Base-by-base conservation (phyloP, 2,329 filamentous ascomycete species). In the Aspergillus sp. region DNA sequence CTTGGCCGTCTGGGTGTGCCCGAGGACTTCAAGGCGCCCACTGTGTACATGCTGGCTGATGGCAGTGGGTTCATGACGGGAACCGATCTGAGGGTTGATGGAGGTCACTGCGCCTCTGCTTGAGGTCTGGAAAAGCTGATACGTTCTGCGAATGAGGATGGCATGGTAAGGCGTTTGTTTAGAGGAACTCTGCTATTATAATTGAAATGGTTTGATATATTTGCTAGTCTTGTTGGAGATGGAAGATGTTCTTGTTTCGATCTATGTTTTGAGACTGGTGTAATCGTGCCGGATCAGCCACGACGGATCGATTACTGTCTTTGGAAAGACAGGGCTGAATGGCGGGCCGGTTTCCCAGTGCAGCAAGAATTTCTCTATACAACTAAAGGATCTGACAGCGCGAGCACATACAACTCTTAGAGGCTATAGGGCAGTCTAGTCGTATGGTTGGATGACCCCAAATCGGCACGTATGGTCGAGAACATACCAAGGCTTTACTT, bases 1-100 rank as follows among this genome's bases (percentile, higher is more conserved):
- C 67, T 81, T n/a, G 75, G 73, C 20, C 69, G 77, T 20, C 60
- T 81, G 19, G 77, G 77, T 13, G 75, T 71, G 1, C 75, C 78
- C 0, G 69, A 74, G 36, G 72, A 74, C 51, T 74, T 69, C 52
- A 66, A 68, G 26, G 71, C 63, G 0, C 67, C 70, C 0, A 60
- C 67, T 2, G 45, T 76, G 6, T 74, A 66, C 51, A 59, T 74
- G 51, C 59, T 74, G 1, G 60, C 64, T 2, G 69, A 73, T 52
- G 70, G 65, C 0, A 72, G 68, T 47, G 65, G 65, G 32, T 75
- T 67, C 52, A 73, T 75, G 70, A 75, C 72, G 1, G 71, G 65
- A 1, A 59, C 70, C 1, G 72, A 74, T 54, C 46, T 74, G 9
- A 55, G 70, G 8, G 68, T 74, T 16, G 72, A 75, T 52, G 72